Conservation (phyloP, 2,329 filamentous ascomycete species). For the Fusarium sp. region DNA sequence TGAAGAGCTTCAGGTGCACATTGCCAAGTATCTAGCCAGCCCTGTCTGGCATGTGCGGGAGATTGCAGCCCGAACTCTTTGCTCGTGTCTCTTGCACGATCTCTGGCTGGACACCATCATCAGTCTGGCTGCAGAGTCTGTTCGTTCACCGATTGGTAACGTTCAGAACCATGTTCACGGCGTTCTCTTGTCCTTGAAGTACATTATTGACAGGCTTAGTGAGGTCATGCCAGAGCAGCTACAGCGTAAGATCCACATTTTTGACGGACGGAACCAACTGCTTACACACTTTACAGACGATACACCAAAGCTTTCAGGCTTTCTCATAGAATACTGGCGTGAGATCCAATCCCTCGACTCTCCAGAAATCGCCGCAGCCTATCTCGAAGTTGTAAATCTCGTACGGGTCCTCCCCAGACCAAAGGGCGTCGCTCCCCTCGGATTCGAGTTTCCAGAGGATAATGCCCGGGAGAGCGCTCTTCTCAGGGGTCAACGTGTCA, state of each 20-base stretch:
- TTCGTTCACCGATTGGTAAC: constrained; percentile 38
- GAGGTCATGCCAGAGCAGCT: constrained; percentile 59
- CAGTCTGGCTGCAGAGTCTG: constrained; percentile 49
- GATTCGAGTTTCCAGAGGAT: constrained; percentile 34
- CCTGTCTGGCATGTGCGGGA: constrained; percentile 85
- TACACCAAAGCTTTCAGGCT: constrained; percentile 44
- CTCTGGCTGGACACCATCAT: constrained; percentile 60
- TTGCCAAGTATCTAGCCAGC: constrained; percentile 73
- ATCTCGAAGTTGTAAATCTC: constrained; percentile 60
- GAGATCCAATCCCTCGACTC: constrained; percentile 43
- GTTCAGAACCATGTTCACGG: constrained; percentile 70
- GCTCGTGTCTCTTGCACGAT: constrained; percentile 68
- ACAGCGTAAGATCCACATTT: constrained; percentile 51
- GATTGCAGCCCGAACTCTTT: constrained; percentile 80
- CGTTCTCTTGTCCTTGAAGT: constrained; percentile 66
- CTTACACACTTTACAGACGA: constrained; percentile 45
- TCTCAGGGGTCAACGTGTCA: constrained; percentile 52
- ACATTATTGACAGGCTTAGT: constrained; percentile 65
- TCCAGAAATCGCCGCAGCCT: constrained; percentile 59
- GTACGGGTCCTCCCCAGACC: constrained; percentile 49
- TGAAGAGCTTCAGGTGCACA: constrained; percentile 66
- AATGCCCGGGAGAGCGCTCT: constrained; percentile 50
- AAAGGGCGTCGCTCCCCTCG: constrained; percentile 28
- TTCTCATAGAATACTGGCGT: constrained; percentile 45
- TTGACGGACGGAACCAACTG: constrained; percentile 4